phyloP scores from a whole-genome alignment of 1,284 basidiomycete species.

The Limonomyces culmigenus region DNA sequence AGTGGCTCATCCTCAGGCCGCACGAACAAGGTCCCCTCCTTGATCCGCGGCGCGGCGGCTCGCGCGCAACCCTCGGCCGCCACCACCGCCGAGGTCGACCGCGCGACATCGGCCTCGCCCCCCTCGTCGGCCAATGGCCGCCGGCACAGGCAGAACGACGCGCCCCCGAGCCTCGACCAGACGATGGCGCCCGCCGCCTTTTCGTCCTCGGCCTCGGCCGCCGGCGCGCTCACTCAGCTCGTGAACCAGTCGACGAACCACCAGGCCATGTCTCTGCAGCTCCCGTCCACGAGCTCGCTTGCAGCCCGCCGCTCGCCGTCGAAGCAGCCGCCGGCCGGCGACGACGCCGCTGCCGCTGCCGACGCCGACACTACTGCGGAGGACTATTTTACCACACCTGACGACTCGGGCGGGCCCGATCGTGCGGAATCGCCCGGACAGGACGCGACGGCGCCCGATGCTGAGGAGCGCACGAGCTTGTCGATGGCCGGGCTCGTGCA shows the following conservation, averaged over 20 bases:
- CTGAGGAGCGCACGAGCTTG: not conserved
- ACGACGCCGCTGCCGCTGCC: not conserved
- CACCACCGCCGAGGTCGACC: not conserved
- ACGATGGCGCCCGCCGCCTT: conserved; percentile 15
- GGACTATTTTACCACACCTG: not conserved
- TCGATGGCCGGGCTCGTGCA: not conserved
- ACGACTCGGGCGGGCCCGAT: not conserved
- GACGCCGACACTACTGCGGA: not conserved
- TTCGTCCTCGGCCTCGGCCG: conserved; percentile 34
- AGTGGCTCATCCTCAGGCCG: too few species aligned
- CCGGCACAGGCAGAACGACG: not conserved
- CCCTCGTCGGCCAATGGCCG: conserved; percentile 1
- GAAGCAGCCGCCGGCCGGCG: not conserved
- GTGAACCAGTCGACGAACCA: conserved; percentile 7
- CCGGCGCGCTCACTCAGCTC: conserved; percentile 18
- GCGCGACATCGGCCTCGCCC: not conserved
- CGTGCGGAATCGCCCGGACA: not conserved
- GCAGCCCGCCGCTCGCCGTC: conserved; percentile 1
- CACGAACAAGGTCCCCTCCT: too few species aligned
- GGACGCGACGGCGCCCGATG: too few species aligned
- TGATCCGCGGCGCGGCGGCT: not conserved
- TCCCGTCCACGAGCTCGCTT: conserved; percentile 7
- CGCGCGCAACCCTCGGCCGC: not conserved
- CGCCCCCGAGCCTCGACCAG: not conserved
- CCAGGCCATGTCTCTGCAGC: conserved; percentile 6